Evolutionary conservation across 371 early-diverging fungal species (phyloP), one percentile per base, ranked within the genome.

Genomic region (Mucor saturninus): DNA sequence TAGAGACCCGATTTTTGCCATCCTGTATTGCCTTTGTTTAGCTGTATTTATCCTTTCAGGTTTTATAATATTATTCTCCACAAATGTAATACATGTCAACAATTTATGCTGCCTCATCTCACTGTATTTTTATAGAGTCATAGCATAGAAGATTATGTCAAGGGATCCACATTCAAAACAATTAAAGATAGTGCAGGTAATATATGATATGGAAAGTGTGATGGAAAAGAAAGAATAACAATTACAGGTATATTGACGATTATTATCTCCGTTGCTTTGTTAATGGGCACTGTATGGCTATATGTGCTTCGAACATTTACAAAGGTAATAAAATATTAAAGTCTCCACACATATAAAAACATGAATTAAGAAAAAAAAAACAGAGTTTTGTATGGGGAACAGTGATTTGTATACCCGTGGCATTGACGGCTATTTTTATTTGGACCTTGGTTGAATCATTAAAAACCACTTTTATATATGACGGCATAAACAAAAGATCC

Each of bases 341-440:
- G 32, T 26, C 6, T 28, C 5, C 4, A 42, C 43, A 10, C 15
- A 28, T 10, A 21, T 2, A 7, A 4, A 48, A 8, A 15, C 3
- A 15, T 4, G 7, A 38, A 15, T 15, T 9, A 9, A 31, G 31
- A 10, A 51, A 29, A 3, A 51, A 11, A 3, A 6, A 51, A 2
- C 58, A 87, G 89, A 80, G 77, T 2, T 76, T 91, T 54, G 88
- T 91, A 2, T 87, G 87, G 85, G 75, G 77, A 5, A 86, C 88
- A 1, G 80, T 89, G 6, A 48, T 82, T 5, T 64, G 76, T 26
- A 83, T 89, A 2, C 91, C 91, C 1, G 54, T 80, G 2, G 57
- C 81, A 4, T 72, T 86, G 8, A 53, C 86, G 21, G 78, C 59
- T 5, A 67, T 86, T 39, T 89, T 89, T 75, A 66, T 83, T 39